phyloP scores from a whole-genome alignment of 257 asterid species.

The Cruciata laevipes region DNA sequence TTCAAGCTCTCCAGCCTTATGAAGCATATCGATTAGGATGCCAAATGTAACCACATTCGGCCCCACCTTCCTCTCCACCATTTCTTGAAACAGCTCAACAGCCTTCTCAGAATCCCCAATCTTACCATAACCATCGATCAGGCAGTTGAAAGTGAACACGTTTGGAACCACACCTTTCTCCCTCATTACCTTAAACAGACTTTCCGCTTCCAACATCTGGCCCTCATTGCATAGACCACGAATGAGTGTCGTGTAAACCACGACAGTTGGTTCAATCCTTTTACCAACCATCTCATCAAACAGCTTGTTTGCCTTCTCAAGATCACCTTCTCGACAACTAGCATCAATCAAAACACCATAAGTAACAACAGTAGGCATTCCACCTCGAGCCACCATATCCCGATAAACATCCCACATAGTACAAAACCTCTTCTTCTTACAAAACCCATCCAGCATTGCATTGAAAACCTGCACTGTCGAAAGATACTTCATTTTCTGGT shows the following conservation, averaged over 20 bases:
- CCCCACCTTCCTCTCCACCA: slow-evolving; percentile 37
- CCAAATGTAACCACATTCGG: slow-evolving; percentile 53
- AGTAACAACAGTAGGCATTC: slow-evolving; percentile 48
- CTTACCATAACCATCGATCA: slow-evolving; percentile 62
- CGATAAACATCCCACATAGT: slow-evolving; percentile 55
- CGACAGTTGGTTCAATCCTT: slow-evolving; percentile 56
- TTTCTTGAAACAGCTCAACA: slow-evolving; percentile 41
- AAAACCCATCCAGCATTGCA: slow-evolving; percentile 46
- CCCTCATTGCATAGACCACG: slow-evolving; percentile 39
- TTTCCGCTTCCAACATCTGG: slow-evolving; percentile 48
- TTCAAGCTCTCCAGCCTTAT: slow-evolving; percentile 38
- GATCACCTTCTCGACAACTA: slow-evolving; percentile 41
- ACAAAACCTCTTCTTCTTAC: slow-evolving; percentile 34
- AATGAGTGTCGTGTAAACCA: slow-evolving; percentile 49
- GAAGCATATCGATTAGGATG: slow-evolving; percentile 37
- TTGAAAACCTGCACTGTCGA: slow-evolving; percentile 59
- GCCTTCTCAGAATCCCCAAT: slow-evolving; percentile 31
- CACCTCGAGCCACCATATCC: slow-evolving; percentile 45
- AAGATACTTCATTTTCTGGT: slow-evolving; percentile 35
- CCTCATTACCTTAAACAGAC: slow-evolving; percentile 32
- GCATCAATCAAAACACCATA: slow-evolving; percentile 70
- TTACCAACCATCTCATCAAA: slow-evolving; percentile 51
- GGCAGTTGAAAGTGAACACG: slow-evolving; percentile 47
- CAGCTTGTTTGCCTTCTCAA: slow-evolving; percentile 33
- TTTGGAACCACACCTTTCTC: slow-evolving; percentile 42